Evolutionary conservation across 768 basidiomycete species (phyloP).

Genomic region (Postia placenta): DNA sequence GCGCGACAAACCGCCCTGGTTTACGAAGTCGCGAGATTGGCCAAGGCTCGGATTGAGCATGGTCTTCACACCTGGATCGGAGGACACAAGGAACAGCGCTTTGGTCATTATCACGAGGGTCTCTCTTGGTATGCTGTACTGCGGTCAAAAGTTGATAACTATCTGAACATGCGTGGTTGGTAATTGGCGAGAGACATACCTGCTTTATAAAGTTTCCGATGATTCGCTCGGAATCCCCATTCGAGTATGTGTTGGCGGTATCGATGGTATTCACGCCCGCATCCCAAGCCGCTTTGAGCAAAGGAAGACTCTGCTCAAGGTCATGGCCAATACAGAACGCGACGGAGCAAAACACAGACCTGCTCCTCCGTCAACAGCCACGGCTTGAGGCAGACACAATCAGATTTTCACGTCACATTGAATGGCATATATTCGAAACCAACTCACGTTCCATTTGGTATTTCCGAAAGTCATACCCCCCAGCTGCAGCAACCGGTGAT

Average conservation of each 20-base stretch:
- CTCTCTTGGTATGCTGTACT: slow-evolving; percentile 21
- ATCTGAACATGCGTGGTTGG: not conserved
- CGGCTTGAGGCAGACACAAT: slow-evolving; percentile 2
- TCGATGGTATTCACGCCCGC: slow-evolving; percentile 23
- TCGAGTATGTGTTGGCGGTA: slow-evolving; percentile 30
- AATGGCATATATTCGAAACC: not conserved
- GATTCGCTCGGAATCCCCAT: slow-evolving; percentile 32
- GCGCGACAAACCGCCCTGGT: slow-evolving; percentile 40
- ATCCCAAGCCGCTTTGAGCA: slow-evolving; percentile 26
- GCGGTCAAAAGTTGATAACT: not conserved
- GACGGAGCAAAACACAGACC: slow-evolving; percentile 1
- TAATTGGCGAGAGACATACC: slow-evolving; percentile 13
- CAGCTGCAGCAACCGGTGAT: slow-evolving; percentile 3
- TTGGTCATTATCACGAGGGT: slow-evolving; percentile 23
- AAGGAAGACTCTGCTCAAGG: slow-evolving; percentile 6
- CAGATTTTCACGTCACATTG: not conserved
- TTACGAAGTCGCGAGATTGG: slow-evolving; percentile 31
- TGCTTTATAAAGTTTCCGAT: slow-evolving; percentile 37
- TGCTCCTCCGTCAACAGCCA: slow-evolving; percentile 20
- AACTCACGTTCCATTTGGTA: slow-evolving; percentile 14
- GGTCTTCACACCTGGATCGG: slow-evolving; percentile 6
- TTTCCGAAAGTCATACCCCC: slow-evolving; percentile 18
- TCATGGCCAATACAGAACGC: not conserved
- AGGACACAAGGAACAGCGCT: slow-evolving; percentile 12
- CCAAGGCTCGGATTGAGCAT: slow-evolving; percentile 3